These are phyloP conservation scores for Colletotrichum sp. DNA, from an alignment of 2,329 filamentous ascomycete genomes.

Conservation along the genomic window DNA sequence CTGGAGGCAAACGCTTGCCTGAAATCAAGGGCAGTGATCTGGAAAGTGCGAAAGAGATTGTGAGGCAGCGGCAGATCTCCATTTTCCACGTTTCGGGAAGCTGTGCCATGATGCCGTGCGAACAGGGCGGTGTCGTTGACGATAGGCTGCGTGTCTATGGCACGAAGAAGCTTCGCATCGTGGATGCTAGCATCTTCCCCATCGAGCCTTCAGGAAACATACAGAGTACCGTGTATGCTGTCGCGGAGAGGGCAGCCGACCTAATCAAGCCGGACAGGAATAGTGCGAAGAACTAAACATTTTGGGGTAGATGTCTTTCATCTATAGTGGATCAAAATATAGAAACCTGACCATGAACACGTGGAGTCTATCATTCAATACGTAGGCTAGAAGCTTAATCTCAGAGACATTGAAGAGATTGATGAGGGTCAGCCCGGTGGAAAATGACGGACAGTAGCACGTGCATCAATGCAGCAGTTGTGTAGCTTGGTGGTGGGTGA, in stretches of 20 bases:
- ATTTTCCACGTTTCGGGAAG: conserved; percentile 55
- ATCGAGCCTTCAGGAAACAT: conserved; percentile 43
- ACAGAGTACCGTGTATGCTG: conserved; percentile 31
- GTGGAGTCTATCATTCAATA: too few species aligned
- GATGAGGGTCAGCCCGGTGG: too few species aligned
- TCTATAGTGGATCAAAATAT: background rate
- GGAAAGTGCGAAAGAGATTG: conserved; percentile 40
- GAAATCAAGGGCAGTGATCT: conserved; percentile 31
- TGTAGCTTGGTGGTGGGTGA: background rate
- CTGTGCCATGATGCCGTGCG: conserved; percentile 51
- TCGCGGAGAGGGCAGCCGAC: conserved; percentile 45
- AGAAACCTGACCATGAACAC: too few species aligned
- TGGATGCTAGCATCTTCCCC: conserved; percentile 51
- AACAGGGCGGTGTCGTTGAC: conserved; percentile 51
- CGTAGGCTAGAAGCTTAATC: too few species aligned
- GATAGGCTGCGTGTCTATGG: conserved; percentile 48
- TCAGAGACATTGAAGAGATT: too few species aligned
- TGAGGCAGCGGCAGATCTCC: conserved; percentile 37
- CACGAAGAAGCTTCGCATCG: conserved; percentile 45
- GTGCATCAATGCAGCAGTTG: background rate
- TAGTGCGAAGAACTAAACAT: background rate
- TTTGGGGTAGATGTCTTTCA: background rate
- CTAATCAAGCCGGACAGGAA: conserved; percentile 31
- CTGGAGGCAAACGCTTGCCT: conserved; percentile 40
- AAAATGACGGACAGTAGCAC: too few species aligned